Percentiles rank a stretch among this genome's conserved stretches.
phyloP scores from a whole-genome alignment of 805 yeast genomes.

The Candida jianshihensis region DNA sequence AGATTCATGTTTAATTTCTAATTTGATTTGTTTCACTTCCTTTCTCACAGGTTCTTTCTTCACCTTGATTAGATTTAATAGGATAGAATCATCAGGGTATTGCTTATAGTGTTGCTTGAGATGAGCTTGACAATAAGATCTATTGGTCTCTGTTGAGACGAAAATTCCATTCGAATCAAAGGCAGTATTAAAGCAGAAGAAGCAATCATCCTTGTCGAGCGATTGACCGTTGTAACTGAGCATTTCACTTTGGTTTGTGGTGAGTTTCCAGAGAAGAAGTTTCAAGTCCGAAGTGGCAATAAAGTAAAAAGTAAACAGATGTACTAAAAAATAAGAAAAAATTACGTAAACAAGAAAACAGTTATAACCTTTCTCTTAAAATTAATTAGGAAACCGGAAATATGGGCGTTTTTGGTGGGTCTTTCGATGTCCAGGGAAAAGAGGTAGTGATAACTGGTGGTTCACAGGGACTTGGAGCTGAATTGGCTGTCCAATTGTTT shows the following conservation, averaged over 20 bases:
- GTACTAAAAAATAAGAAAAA: not conserved
- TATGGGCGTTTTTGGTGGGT: constrained; percentile 9
- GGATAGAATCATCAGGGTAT: constrained; percentile 44
- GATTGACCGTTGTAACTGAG: constrained; percentile 21
- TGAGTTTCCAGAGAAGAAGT: not conserved
- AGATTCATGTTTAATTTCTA: constrained; percentile 56
- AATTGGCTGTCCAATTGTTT: constrained; percentile 56
- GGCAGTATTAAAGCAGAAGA: constrained; percentile 74
- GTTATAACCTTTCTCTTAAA: not conserved
- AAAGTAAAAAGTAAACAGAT: not conserved
- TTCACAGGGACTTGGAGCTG: constrained; percentile 88
- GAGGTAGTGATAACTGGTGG: constrained; percentile 83
- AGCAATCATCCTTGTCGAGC: constrained; percentile 85
- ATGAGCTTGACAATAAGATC: constrained; percentile 61
- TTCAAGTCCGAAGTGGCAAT: not conserved
- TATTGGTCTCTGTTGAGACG: constrained; percentile 68
- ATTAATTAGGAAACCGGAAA: not conserved
- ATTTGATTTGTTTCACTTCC: constrained; percentile 44
- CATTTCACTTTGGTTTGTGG: constrained; percentile 6
- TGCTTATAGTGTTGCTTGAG: constrained; percentile 47
- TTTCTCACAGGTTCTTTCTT: constrained; percentile 34
- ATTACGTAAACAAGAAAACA: not conserved
- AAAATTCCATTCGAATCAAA: constrained; percentile 53
- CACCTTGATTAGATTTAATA: constrained; percentile 50
- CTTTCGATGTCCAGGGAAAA: constrained; percentile 26